Conservation (phyloP, 129 eudicot species). For the Pittosporum tobira region DNA sequence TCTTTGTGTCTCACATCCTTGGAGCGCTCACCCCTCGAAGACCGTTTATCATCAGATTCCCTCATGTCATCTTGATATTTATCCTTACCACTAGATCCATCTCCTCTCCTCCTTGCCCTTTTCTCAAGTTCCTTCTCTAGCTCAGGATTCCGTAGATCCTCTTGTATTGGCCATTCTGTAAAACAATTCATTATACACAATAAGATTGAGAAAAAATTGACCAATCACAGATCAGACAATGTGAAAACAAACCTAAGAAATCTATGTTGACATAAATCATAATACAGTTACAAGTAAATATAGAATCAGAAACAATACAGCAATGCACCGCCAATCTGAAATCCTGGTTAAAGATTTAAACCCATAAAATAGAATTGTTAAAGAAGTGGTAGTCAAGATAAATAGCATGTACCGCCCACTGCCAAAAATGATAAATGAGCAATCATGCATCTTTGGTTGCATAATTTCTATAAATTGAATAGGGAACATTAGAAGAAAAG, state of each 20-base stretch:
- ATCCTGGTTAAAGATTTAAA: background rate
- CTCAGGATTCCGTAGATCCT: conserved; percentile 61
- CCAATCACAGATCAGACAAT: background rate
- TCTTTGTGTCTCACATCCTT: conserved; percentile 41
- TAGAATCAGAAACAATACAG: background rate
- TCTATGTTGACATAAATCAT: background rate
- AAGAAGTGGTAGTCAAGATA: too few relatives aligned
- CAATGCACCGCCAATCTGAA: background rate
- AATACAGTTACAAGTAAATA: background rate
- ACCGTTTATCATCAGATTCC: conserved; percentile 40
- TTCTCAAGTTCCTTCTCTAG: conserved; percentile 70
- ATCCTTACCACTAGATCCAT: conserved; percentile 49
- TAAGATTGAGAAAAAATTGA: background rate
- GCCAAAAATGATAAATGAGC: too few relatives aligned
- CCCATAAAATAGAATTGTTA: too few relatives aligned
- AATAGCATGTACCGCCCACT: too few relatives aligned
- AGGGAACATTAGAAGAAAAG: too few relatives aligned
- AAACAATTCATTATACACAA: background rate
- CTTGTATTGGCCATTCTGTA: conserved; percentile 50
- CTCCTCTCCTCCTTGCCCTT: conserved; percentile 58
- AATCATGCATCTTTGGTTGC: too few relatives aligned
- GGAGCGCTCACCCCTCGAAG: conserved; percentile 40
- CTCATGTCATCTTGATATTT: conserved; percentile 33
- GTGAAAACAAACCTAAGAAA: background rate
- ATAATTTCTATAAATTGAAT: too few relatives aligned